These are phyloP conservation scores for Mortierella sp. DNA, from an alignment of 371 early-diverging fungal species.

Conservation along the genomic window DNA sequence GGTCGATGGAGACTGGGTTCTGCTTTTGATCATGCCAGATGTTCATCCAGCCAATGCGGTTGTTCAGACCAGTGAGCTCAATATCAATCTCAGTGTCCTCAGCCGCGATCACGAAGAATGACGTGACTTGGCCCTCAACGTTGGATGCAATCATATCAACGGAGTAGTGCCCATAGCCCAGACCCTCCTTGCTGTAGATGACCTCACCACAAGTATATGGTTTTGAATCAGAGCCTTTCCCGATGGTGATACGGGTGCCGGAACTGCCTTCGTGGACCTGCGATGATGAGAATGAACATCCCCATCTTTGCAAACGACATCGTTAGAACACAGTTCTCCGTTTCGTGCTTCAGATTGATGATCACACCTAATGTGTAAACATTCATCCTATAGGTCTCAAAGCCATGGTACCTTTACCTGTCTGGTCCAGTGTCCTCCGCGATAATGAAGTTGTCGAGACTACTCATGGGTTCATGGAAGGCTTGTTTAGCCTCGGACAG, in stretches of 20 bases:
- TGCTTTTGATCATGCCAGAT: conserved; percentile 41
- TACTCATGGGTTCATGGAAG: conserved; percentile 18
- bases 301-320: conserved; percentile 34
- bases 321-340: too few relatives aligned
- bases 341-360: too few relatives aligned
- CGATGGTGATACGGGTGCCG: conserved; percentile 40
- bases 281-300: conserved; percentile 33
- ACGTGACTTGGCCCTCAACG: conserved; percentile 46
- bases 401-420: too few relatives aligned
- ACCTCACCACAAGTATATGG: conserved; percentile 49
- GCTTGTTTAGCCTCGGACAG: neutral
- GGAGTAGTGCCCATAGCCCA: conserved; percentile 38
- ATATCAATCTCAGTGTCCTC: conserved; percentile 48
- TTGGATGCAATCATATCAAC: conserved; percentile 50
- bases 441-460: conserved; percentile 36
- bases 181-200: conserved; percentile 23
- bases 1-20: conserved; percentile 40
- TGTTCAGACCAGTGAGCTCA: conserved; percentile 46
- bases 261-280: conserved; percentile 23
- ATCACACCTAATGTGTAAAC: too few relatives aligned
- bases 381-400: too few relatives aligned
- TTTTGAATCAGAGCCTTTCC: conserved; percentile 39
- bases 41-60: conserved; percentile 41
- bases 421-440: conserved; percentile 39
- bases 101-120: conserved; percentile 49